These are phyloP conservation scores for Pseudozyma tsukubaensis DNA, from an alignment of 1,284 basidiomycete species.

Conservation along the genomic window DNA sequence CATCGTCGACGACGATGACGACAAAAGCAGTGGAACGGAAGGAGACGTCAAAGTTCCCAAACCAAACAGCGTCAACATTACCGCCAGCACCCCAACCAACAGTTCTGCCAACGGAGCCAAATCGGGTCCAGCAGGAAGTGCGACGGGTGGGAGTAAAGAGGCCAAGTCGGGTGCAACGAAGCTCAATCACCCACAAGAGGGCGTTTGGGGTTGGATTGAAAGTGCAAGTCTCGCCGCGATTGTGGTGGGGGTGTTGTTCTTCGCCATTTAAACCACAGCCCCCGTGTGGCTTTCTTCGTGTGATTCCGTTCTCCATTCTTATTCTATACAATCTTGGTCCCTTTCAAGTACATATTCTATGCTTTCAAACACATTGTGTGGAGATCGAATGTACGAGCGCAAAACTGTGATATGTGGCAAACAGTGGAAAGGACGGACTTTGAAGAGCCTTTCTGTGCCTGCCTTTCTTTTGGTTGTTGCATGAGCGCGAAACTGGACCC, in stretches of 20 bases:
- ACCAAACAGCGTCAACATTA: neutral
- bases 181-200: neutral
- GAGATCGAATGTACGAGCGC: too few relatives aligned
- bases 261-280: conserved; percentile 4
- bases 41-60: conserved; percentile 11
- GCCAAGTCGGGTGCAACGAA: neutral
- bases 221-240: neutral
- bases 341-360: too few relatives aligned
- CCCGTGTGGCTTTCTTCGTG: neutral
- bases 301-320: neutral
- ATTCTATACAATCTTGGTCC: too few relatives aligned
- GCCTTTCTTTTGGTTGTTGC: too few relatives aligned
- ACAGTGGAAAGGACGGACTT: too few relatives aligned
- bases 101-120: neutral
- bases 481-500: too few relatives aligned
- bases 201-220: neutral
- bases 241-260: conserved; percentile 11
- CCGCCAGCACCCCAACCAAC: neutral
- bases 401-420: too few relatives aligned
- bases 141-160: neutral
- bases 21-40: neutral
- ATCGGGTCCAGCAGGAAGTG: neutral
- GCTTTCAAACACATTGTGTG: too few relatives aligned
- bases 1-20: conserved; percentile 10
- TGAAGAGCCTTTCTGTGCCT: too few relatives aligned